These are phyloP conservation scores for Puya raimondii DNA, from an alignment of 176 grass and related monocot species.

Conservation along the genomic window DNA sequence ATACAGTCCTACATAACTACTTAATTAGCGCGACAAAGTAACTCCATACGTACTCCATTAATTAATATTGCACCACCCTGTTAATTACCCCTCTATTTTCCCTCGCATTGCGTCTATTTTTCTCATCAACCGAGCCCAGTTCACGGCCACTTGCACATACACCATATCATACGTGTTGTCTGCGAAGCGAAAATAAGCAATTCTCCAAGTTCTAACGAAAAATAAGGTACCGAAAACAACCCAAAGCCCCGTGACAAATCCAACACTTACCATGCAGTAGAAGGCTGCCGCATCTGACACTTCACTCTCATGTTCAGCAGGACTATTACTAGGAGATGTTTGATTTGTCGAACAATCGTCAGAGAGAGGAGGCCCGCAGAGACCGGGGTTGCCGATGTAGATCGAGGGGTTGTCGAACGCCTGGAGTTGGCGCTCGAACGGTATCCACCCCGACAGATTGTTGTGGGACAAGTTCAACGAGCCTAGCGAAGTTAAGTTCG, in stretches of 20 bases:
- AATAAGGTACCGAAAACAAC: conserved; percentile 20
- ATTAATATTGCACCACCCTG: background rate
- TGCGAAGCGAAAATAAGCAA: conserved; percentile 15
- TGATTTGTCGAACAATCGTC: conserved; percentile 5
- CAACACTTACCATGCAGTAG: background rate
- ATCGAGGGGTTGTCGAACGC: conserved; percentile 1
- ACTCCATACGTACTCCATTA: no score
- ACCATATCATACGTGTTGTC: conserved; percentile 7
- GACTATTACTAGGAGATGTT: background rate
- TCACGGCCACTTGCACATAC: background rate
- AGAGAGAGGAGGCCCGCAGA: conserved; percentile 21
- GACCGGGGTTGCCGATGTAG: conserved; percentile 18
- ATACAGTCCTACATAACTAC: no score
- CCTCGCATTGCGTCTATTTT: background rate
- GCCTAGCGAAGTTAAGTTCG: background rate
- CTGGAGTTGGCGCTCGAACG: conserved; percentile 4
- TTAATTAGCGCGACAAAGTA: no score
- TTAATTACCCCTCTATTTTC: background rate
- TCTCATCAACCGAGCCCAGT: background rate
- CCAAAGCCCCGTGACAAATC: conserved; percentile 26
- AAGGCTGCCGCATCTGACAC: background rate
- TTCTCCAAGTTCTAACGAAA: conserved; percentile 9
- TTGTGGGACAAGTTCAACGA: conserved; percentile 27
- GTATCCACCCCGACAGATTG: conserved; percentile 33
- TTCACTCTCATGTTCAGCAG: background rate